Base-by-base conservation (phyloP, 2,329 filamentous ascomycete genomes). In the Xylariales sp. region DNA sequence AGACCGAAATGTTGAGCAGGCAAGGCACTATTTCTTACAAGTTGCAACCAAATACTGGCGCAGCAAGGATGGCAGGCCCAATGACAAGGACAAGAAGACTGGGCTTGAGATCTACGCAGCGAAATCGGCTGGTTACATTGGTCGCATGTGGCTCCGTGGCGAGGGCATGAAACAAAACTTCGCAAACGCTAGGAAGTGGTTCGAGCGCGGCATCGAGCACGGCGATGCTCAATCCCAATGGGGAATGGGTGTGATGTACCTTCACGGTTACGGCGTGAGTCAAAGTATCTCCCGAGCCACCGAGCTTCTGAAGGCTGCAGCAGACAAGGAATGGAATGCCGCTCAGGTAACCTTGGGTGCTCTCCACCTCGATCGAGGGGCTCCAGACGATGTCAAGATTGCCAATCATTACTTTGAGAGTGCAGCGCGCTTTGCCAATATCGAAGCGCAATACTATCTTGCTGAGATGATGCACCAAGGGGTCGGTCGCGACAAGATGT, bases 401-500 rank as follows among this genome's bases (percentile, higher is more conserved):
- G 90, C 90, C 3, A 85, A 81, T 42, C 81, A 84, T 48, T 95
- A 94, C 59, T 95, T 96, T 51, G 89, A 95, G 54, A 72, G 91
- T 33, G 90, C 90, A 5, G 84, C 84, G 28, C 73, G 87, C 17
- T 88, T 88, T 56, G 83, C 83, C 12, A 85, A 89, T 54, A 85
- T 95, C 44, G 89, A 95, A 61, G 86, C 89, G 0, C 88, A 87
- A 56, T 96, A 95, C 63, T 95, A 95, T 58, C 77, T 96, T 4
- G 90, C 88, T 2, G 90, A 96, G 62, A 80, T 95, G 68, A 83
- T 82, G 17, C 78, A 90, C 49, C 78, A 87, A 45, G 89, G 87
- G 0, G 76, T 94, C 20, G 88, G 87, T 5, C 75, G 86, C 24
- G 87, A 95, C 47, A 81, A 82, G 49, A 83, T 84, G 11, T 96